phyloP scores from a whole-genome alignment of 495 filamentous ascomycete genomes.

The Cetradonia linearis region DNA sequence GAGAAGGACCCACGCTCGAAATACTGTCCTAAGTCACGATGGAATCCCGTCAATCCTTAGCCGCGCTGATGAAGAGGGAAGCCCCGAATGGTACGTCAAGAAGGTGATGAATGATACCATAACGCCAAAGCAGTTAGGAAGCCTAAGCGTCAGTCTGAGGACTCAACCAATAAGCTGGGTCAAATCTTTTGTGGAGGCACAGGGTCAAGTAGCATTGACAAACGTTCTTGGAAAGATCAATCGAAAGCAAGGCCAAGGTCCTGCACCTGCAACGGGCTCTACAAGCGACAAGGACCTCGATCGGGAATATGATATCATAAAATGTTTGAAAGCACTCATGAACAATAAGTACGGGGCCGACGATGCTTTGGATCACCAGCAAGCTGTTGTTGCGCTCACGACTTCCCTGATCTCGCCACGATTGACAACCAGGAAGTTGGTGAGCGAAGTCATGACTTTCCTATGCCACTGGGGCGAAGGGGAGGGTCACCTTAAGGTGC shows the following conservation, averaged over 20 bases:
- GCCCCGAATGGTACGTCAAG: constrained; percentile 95
- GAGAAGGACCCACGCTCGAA: constrained; percentile 58
- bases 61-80: constrained; percentile 83
- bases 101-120: constrained; percentile 95
- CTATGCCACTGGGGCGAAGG: constrained; percentile 92
- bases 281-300: constrained; percentile 83
- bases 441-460: constrained; percentile 94
- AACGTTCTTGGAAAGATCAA: constrained; percentile 92
- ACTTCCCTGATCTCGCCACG: constrained; percentile 82
- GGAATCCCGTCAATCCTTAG: constrained; percentile 55
- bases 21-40: constrained; percentile 48
- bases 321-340: constrained; percentile 93
- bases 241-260: constrained; percentile 66
- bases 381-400: constrained; percentile 78
- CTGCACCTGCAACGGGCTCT: constrained; percentile 48
- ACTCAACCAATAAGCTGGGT: constrained; percentile 98
- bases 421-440: constrained; percentile 84
- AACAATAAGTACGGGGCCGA: constrained; percentile 99
- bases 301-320: constrained; percentile 93
- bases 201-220: constrained; percentile 92
- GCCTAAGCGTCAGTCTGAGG: constrained; percentile 82
- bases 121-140: constrained; percentile 79
- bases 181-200: constrained; percentile 89
- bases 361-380: constrained; percentile 84
- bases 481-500: constrained; percentile 88